Evolutionary conservation across 257 asterid genomes (phyloP), one percentile per base, ranked within the genome.

Genomic region (Mitragyna speciosa): DNA sequence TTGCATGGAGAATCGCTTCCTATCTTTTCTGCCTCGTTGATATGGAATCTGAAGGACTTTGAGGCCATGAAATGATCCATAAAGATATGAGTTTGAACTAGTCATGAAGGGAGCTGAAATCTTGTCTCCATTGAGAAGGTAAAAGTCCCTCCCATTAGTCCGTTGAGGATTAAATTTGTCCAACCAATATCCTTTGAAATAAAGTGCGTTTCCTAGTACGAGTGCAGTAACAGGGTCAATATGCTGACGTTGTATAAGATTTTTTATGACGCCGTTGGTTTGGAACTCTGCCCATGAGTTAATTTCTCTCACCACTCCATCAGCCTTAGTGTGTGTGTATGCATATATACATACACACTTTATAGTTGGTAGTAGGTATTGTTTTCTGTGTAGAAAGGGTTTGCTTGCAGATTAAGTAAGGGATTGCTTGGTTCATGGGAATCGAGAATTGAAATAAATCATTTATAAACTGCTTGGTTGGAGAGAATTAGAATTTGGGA

Each of bases 71-170:
- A 82, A 82, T 0, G 71, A 82, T n/a, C 54, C 65, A 39, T 77
- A 41, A 5, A 20, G 45, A 52, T 82, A 77, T 0, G 16, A 2
- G 7, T 1, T 11, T 7, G 64, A 48, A 33, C 49, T 41, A 45
- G 74, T 58, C 84, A 81, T 81, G 78, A 81, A 81, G 26, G 84
- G 84, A 4, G 76, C 82, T 19, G 41, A 30, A 77, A 77, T 39
- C 26, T 64, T 63, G 28, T 41, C 51, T 47, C 76, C 85, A n/a
- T 70, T 45, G 36, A 64, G 73, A 12, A 82, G 78, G 75, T 70
- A 63, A 70, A 77, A 77, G 12, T 76, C 20, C n/a, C 47, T 47
- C 19, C 33, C 15, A 39, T 28, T 1, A 8, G 76, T 77, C 2
- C 14, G 6, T 9, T 65, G 6, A 3, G 47, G 49, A 33, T 48